Evolutionary conservation across 2,329 filamentous ascomycete genomes (phyloP), one percentile per base, ranked within the genome.

Genomic region (Dendrostoma leiphaemia): DNA sequence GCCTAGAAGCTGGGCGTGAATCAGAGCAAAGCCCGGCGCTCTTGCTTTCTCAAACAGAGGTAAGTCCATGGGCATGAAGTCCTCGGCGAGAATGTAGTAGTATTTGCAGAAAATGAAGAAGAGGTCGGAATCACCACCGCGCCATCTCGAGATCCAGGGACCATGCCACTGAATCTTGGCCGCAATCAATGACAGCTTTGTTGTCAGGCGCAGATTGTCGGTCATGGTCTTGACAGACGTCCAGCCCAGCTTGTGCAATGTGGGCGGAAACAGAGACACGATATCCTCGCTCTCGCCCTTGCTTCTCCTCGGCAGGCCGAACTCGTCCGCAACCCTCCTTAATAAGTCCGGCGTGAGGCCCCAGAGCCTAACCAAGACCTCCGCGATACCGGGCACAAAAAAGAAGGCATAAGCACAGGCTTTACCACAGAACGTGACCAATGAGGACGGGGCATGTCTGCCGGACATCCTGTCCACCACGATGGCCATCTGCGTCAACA

Each of bases 91-190:
- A 19, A 93, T 80, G 68, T 93, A 89, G 63, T 89, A 95, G 67
- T 94, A 87, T 70, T 96, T 96, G 72, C 86, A 84, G 65, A 97
- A 97, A 41, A 95, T 88, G 71, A 93, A 96, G 67, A 96, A 90
- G 31, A 97, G 76, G 65, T 96, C 92, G 4, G 89, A 95, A 63
- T 96, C 91, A 2, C 85, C 84, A 13, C 92, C 92, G 58, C 84
- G 87, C 92, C 92, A 97, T 57, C 91, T 84, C 35, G 88, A 83
- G 7, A 90, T 77, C 92, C 92, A 97, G 1, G 86, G 85, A 1
- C 90, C 90, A 63, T 88, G 84, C 91, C 92, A 97, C 40, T 85
- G 77, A n/a, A 96, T 85, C 60, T 86, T 84, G 28, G 84, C 79
- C 5, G 88, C 83, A 28, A 85, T 81, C 35, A 91, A 67, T 1